A percentile compares a stretch with the other conserved stretches of the same genome.
phyloP scores from a whole-genome alignment of 2,329 filamentous ascomycete species.

The Aureobasidium melanogenum region DNA sequence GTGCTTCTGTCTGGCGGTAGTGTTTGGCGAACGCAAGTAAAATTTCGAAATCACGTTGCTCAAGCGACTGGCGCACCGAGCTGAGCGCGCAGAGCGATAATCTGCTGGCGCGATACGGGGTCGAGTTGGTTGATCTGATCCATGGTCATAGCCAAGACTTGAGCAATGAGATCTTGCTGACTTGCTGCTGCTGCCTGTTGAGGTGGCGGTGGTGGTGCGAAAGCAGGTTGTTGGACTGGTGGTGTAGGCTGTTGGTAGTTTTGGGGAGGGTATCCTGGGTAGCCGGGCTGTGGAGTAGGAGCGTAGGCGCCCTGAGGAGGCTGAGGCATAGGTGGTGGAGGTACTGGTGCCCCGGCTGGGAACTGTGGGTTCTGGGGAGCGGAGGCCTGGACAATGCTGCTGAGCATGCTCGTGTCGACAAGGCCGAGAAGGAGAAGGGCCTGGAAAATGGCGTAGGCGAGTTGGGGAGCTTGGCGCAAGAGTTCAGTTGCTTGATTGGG shows the following conservation, averaged over 20 bases:
- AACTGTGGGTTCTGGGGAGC: conserved; percentile 26
- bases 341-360: conserved; percentile 17
- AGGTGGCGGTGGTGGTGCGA: conserved; percentile 34
- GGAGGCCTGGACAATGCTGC: conserved; percentile 62
- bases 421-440: conserved; percentile 86
- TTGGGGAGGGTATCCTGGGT: conserved; percentile 26
- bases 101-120: conserved; percentile 49
- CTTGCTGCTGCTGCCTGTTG: conserved; percentile 37
- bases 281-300: conserved; percentile 24
- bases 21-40: neutral
- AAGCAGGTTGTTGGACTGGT: conserved; percentile 30
- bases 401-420: conserved; percentile 74
- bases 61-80: conserved; percentile 30
- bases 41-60: neutral
- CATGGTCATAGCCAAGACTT: conserved; percentile 72
- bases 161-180: conserved; percentile 66
- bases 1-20: neutral
- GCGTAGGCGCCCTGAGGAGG: conserved; percentile 23
- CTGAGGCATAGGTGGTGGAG: conserved; percentile 16
- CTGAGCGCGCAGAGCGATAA: conserved; percentile 65
- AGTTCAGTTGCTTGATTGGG: conserved; percentile 78
- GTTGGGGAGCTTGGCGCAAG: conserved; percentile 79
- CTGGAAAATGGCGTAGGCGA: conserved; percentile 92
- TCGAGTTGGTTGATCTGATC: conserved; percentile 66
- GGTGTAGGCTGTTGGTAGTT: conserved; percentile 34